Conservation (phyloP, 495 filamentous ascomycete species). For the Talaromyces wortmannii region DNA sequence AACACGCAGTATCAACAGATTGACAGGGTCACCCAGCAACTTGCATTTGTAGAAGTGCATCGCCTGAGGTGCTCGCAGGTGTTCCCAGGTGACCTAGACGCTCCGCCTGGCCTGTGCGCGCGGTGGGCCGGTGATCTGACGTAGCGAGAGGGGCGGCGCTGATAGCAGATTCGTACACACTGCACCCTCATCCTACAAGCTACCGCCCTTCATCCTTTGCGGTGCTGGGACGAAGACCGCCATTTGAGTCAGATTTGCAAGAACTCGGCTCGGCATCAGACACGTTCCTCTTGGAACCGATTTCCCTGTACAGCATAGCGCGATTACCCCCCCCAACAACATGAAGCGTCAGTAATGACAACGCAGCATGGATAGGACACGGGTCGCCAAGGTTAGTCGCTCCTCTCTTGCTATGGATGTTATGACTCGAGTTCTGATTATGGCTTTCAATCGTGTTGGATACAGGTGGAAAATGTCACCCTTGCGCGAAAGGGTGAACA, state of each 20-base stretch:
- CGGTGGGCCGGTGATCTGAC: slow-evolving; percentile 8
- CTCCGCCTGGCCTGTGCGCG: background rate
- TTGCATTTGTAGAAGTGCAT: too few relatives aligned
- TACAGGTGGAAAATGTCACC: slow-evolving; percentile 56
- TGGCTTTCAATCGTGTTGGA: background rate
- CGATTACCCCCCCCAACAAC: slow-evolving; percentile 21
- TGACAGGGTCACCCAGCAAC: background rate
- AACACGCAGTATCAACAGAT: background rate
- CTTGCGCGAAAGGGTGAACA: slow-evolving; percentile 55
- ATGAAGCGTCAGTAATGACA: slow-evolving; percentile 25
- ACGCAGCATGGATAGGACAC: slow-evolving; percentile 46
- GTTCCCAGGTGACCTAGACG: too few relatives aligned
- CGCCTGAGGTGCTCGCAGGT: too few relatives aligned
- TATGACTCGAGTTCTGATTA: background rate
- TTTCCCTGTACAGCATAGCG: background rate
- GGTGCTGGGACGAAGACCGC: too few relatives aligned
- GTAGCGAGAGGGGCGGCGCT: slow-evolving; percentile 18
- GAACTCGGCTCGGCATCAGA: too few relatives aligned
- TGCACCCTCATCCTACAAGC: background rate
- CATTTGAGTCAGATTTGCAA: too few relatives aligned
- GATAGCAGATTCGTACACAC: slow-evolving; percentile 8
- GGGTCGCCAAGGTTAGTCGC: slow-evolving; percentile 43
- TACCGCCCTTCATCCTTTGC: background rate
- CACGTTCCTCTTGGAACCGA: too few relatives aligned
- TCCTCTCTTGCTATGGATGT: background rate